Evolutionary conservation across 331 rosid species (phyloP).

Genomic region (Spiraea crenata): DNA sequence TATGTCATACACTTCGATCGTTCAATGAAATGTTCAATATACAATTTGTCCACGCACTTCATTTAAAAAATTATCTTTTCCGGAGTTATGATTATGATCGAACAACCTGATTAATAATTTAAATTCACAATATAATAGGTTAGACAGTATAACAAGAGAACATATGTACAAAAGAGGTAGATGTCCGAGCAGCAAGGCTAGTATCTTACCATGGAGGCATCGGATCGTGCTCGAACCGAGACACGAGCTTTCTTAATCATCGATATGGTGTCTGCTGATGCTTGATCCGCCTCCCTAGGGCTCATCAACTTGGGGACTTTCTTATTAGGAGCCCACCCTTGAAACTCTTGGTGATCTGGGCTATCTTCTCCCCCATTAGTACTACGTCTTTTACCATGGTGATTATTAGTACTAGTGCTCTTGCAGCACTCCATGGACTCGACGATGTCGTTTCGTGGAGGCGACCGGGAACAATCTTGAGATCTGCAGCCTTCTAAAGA

Average conservation of each 20-base stretch:
- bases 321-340: constrained; percentile 38
- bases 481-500: constrained; percentile 27
- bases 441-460: constrained; percentile 23
- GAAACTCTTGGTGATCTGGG: constrained; percentile 15
- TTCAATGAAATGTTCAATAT: background rate
- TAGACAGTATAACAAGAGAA: no score
- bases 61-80: background rate
- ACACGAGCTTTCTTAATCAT: constrained; percentile 70
- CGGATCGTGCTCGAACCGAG: constrained; percentile 63
- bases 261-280: constrained; percentile 44
- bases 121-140: background rate
- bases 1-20: no score
- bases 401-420: background rate
- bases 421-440: constrained; percentile 36
- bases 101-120: background rate
- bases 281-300: constrained; percentile 25
- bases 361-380: constrained; percentile 18
- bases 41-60: background rate
- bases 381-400: constrained; percentile 12
- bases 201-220: constrained; percentile 52
- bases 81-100: no score
- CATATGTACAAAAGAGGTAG: background rate
- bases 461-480: constrained; percentile 13
- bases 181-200: background rate
- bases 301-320: constrained; percentile 28